A percentile compares a stretch with the other conserved stretches of the same genome.
Evolutionary conservation across 257 asterid species (phyloP).

Genomic region (Jacaranda copaia): DNA sequence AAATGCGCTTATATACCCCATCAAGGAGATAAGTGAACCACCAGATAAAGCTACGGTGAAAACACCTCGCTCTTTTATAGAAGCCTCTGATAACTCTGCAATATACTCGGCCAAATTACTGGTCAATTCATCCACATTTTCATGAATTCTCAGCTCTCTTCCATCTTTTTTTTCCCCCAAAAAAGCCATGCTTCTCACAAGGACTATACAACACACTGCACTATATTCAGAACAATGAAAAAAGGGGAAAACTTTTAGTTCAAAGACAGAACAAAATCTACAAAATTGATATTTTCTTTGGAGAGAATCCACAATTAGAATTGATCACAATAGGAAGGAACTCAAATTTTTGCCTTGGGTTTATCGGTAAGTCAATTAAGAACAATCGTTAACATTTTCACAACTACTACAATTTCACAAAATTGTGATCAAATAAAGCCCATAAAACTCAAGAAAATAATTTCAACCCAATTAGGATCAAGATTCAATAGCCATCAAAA

Average conservation of each 20-base stretch:
- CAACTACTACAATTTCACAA: conserved; percentile 25
- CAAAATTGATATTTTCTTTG: conserved; percentile 26
- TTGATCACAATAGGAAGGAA: conserved; percentile 29
- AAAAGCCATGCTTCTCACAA: conserved; percentile 70
- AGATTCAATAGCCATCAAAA: conserved; percentile 19
- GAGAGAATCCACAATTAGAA: conserved; percentile 32
- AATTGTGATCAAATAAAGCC: conserved; percentile 37
- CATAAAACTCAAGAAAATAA: conserved; percentile 5
- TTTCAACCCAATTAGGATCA: conserved; percentile 18
- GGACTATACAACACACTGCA: conserved; percentile 33
- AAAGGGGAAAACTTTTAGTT: conserved; percentile 22
- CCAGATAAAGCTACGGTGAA: conserved; percentile 92
- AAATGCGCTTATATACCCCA: conserved; percentile 58
- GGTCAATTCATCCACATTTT: conserved; percentile 69
- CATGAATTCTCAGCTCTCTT: conserved; percentile 70
- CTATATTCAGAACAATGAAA: conserved; percentile 27
- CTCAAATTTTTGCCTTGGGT: neutral
- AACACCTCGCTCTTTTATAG: conserved; percentile 87
- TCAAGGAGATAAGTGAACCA: conserved; percentile 81
- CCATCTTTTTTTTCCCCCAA: conserved; percentile 60
- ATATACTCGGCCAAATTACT: conserved; percentile 88
- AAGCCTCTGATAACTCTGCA: conserved; percentile 82
- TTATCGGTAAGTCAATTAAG: conserved; percentile 14
- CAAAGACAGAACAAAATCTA: conserved; percentile 25
- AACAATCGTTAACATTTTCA: conserved; percentile 10